Conservation (phyloP, 108 stramenopile species). For the Pseudonitzschia multistriata region DNA sequence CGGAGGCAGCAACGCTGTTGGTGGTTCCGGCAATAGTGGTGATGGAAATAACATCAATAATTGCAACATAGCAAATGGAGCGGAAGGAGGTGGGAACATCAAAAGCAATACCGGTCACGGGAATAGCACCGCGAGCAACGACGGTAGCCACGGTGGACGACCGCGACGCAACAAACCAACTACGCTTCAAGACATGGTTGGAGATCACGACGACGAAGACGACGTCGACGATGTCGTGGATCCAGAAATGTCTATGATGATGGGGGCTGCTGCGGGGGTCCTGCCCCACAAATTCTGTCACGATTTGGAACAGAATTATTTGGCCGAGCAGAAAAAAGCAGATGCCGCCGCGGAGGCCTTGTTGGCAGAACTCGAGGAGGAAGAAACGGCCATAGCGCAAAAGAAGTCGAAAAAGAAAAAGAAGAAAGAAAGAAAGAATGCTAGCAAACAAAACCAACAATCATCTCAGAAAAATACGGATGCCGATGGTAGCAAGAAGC, state of each 20-base stretch:
- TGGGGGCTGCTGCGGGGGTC: constrained; percentile 7
- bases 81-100: constrained; percentile 14
- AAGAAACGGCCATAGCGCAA: constrained; percentile 53
- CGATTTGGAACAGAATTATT: constrained; percentile 17
- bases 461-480: constrained; percentile 55
- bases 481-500: constrained; percentile 31
- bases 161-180: constrained; percentile 11
- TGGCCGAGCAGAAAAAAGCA: constrained; percentile 72
- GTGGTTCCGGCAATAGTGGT: constrained; percentile 43
- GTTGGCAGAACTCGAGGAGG: constrained; percentile 86
- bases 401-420: constrained; percentile 68
- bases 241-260: constrained; percentile 16
- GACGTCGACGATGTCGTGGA: not conserved
- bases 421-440: constrained; percentile 80
- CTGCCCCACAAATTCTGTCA: constrained; percentile 20
- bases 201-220: constrained; percentile 14
- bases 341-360: constrained; percentile 87
- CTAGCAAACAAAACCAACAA: constrained; percentile 17
- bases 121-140: constrained; percentile 2
- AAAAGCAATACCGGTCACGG: not conserved
- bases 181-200: constrained; percentile 21
- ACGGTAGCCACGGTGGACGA: constrained; percentile 8
- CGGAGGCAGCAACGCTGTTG: constrained; percentile 35
- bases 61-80: constrained; percentile 7
- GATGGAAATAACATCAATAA: not conserved